phyloP scores from a whole-genome alignment of 805 yeast genomes.

The Candida hispaniensis region DNA sequence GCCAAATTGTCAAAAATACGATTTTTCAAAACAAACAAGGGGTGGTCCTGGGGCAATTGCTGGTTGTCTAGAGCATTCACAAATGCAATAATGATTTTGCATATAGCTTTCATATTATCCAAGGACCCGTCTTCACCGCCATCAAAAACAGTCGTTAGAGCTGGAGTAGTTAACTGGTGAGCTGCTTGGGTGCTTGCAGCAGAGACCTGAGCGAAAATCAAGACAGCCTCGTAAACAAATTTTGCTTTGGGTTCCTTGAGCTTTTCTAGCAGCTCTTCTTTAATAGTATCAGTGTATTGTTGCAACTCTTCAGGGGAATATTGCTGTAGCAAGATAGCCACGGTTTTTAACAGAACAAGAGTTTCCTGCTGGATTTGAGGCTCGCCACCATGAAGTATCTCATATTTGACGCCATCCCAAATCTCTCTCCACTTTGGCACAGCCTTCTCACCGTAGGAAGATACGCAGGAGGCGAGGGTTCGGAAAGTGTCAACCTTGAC shows the following conservation, averaged over 20 bases:
- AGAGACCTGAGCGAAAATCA: slow-evolving; percentile 47
- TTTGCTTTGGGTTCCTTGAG: slow-evolving; percentile 42
- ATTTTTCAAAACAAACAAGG: slow-evolving; percentile 46
- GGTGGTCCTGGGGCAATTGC: slow-evolving; percentile 7
- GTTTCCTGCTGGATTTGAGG: slow-evolving; percentile 33
- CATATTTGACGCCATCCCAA: slow-evolving; percentile 85
- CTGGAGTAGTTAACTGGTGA: slow-evolving; percentile 29
- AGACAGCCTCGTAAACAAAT: slow-evolving; percentile 50
- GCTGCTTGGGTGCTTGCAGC: slow-evolving; percentile 38
- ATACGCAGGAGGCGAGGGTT: slow-evolving; percentile 49
- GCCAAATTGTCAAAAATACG: slow-evolving; percentile 56
- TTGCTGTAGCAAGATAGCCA: slow-evolving; percentile 34
- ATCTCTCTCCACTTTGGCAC: slow-evolving; percentile 55
- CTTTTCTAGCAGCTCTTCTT: slow-evolving; percentile 39
- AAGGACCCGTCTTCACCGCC: slow-evolving; percentile 41
- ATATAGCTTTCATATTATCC: slow-evolving; percentile 33
- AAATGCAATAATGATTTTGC: slow-evolving; percentile 47
- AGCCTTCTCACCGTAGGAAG: slow-evolving; percentile 39
- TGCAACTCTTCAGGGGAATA: slow-evolving; percentile 32
- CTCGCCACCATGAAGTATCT: slow-evolving; percentile 72
- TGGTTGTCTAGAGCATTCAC: slow-evolving; percentile 36
- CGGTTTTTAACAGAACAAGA: slow-evolving; percentile 35
- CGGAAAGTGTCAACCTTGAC: slow-evolving; percentile 58
- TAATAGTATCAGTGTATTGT: slow-evolving; percentile 22
- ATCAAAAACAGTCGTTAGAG: slow-evolving; percentile 37